Conservation (phyloP, 805 yeast genomes). For the Kuraishia ogatae region DNA sequence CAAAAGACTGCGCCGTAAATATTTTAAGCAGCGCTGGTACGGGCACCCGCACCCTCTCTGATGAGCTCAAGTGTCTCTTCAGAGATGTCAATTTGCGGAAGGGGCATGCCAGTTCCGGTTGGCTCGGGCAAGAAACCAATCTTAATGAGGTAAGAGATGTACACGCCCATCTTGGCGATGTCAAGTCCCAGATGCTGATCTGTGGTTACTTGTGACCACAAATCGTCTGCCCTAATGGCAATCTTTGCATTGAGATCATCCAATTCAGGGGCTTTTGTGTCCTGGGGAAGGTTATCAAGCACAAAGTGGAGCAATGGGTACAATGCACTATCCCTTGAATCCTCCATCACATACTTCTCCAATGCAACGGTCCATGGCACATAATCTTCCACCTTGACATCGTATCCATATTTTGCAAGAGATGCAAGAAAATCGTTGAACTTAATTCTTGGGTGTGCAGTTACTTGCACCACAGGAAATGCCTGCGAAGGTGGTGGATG, state of each 20-base stretch:
- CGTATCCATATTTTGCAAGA: constrained; percentile 65
- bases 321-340: constrained; percentile 72
- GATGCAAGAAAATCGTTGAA: constrained; percentile 69
- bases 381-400: constrained; percentile 54
- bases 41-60: constrained; percentile 63
- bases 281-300: constrained; percentile 82
- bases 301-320: constrained; percentile 93
- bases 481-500: constrained; percentile 53
- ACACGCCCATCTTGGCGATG: constrained; percentile 54
- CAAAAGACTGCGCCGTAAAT: too few species aligned
- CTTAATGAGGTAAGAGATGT: constrained; percentile 70
- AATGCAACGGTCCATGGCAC: constrained; percentile 69
- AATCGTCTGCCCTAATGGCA: constrained; percentile 54
- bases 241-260: constrained; percentile 77
- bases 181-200: constrained; percentile 39
- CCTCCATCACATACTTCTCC: constrained; percentile 71
- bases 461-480: constrained; percentile 80
- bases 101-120: constrained; percentile 25
- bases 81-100: constrained; percentile 52
- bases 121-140: constrained; percentile 77
- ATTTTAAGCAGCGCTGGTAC: constrained; percentile 50
- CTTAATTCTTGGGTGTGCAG: constrained; percentile 88
- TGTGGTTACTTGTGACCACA: constrained; percentile 33
- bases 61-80: constrained; percentile 50
- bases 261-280: constrained; percentile 91